Percentiles rank a stretch among this genome's conserved stretches.
Evolutionary conservation across 73 alveolate species (phyloP).

Genomic region (Tetrahymena malaccensis): DNA sequence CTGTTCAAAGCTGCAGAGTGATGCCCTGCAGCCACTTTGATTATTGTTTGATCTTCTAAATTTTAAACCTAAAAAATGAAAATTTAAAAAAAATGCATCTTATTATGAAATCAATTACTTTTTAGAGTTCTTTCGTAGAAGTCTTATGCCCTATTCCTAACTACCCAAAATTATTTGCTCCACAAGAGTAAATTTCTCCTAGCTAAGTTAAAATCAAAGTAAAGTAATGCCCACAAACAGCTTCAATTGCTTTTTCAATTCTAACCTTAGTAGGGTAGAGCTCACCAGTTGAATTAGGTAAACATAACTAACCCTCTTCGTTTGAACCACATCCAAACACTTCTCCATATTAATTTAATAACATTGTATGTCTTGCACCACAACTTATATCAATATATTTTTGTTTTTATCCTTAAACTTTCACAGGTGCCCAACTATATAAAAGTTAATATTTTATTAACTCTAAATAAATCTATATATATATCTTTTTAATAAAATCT

Average conservation of each 20-base stretch:
- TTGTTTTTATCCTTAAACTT: not conserved
- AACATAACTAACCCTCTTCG: conserved; percentile 58
- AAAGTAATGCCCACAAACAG: conserved; percentile 53
- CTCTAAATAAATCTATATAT: not conserved
- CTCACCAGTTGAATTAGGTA: conserved; percentile 36
- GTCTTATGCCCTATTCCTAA: conserved; percentile 58
- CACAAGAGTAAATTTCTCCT: conserved; percentile 52
- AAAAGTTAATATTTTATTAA: not conserved
- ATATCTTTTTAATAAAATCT: not conserved
- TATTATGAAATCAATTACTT: not conserved
- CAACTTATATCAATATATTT: conserved; percentile 18
- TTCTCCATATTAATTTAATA: conserved; percentile 38
- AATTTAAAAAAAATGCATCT: not conserved
- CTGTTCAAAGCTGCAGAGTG: conserved; percentile 44
- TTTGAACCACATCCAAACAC: conserved; percentile 55
- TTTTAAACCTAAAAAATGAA: conserved; percentile 13
- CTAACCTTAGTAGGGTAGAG: not conserved
- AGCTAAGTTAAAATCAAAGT: conserved; percentile 36
- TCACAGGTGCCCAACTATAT: conserved; percentile 4
- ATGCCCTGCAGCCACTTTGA: conserved; percentile 44
- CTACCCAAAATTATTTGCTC: conserved; percentile 57
- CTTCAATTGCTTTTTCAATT: conserved; percentile 23
- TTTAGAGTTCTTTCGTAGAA: conserved; percentile 1
- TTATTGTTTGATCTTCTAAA: conserved; percentile 37
- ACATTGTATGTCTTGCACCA: conserved; percentile 50